Conservation (phyloP, 768 basidiomycete species). For the Mycena alexandri region DNA sequence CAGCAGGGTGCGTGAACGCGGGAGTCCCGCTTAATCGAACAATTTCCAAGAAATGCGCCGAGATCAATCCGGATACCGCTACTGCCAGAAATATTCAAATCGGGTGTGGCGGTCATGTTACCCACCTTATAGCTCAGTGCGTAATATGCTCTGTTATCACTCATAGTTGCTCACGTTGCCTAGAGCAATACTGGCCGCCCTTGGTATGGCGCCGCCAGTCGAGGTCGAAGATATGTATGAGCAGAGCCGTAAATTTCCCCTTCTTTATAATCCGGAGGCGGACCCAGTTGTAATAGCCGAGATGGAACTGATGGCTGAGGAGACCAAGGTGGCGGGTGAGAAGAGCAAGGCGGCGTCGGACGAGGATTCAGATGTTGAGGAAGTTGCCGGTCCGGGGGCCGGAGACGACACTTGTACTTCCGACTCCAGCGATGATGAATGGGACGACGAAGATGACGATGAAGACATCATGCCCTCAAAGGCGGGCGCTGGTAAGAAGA, state of each 20-base stretch:
- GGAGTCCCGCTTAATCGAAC: conserved; percentile 23
- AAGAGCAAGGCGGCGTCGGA: background rate
- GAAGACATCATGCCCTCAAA: too few species aligned
- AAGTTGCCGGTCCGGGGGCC: too few species aligned
- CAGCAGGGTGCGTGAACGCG: too few species aligned
- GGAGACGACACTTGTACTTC: too few species aligned
- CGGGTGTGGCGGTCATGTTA: conserved; percentile 32
- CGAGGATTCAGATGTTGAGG: background rate
- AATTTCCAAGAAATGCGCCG: conserved; percentile 13
- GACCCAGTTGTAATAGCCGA: background rate
- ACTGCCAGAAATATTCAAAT: conserved; percentile 27
- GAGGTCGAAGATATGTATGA: conserved; percentile 19
- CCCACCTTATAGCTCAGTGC: conserved; percentile 33
- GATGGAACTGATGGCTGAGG: background rate
- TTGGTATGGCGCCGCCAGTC: conserved; percentile 17
- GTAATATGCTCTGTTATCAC: background rate
- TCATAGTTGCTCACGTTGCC: background rate
- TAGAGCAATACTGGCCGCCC: conserved; percentile 16
- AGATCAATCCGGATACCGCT: conserved; percentile 23
- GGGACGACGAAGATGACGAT: background rate
- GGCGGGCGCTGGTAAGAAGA: too few species aligned
- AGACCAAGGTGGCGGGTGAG: background rate
- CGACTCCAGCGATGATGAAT: too few species aligned
- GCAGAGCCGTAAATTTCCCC: conserved; percentile 21
- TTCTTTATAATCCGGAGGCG: background rate